These are phyloP conservation scores for Candida piceae DNA, from an alignment of 805 yeast species.

Conservation along the genomic window DNA sequence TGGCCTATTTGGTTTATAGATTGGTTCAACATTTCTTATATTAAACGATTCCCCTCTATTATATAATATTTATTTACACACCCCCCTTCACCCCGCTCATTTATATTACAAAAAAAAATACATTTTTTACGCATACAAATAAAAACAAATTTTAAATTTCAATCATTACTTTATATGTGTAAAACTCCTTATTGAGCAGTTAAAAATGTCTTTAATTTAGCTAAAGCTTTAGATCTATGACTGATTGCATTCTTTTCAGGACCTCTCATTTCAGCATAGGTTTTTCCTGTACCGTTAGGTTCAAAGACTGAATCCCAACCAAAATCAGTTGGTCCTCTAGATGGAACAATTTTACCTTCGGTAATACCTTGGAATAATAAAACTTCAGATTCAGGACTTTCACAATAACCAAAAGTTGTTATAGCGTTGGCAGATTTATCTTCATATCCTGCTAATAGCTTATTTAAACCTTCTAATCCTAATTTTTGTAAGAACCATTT, in stretches of 20 bases:
- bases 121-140: too few species aligned
- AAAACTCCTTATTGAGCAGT: too few species aligned
- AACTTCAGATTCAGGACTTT: constrained; percentile 70
- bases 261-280: constrained; percentile 89
- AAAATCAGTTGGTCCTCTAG: constrained; percentile 73
- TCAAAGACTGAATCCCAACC: constrained; percentile 95
- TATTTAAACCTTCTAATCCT: constrained; percentile 73
- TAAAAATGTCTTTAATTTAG: constrained; percentile 58
- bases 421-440: constrained; percentile 83
- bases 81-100: too few species aligned
- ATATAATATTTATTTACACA: neutral
- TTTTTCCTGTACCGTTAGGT: constrained; percentile 68
- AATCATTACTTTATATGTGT: too few species aligned
- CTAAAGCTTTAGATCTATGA: constrained; percentile 83
- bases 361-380: constrained; percentile 80
- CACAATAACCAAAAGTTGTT: constrained; percentile 90
- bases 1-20: constrained; percentile 34
- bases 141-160: too few species aligned
- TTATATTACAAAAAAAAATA: too few species aligned
- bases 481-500: constrained; percentile 84
- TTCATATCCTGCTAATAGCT: constrained; percentile 74
- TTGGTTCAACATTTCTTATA: constrained; percentile 16
- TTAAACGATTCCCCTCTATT: constrained; percentile 3
- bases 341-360: constrained; percentile 71
- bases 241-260: constrained; percentile 72